A percentile compares a stretch with the other conserved stretches of the same genome.
phyloP scores from a whole-genome alignment of 2,329 filamentous ascomycete species.

The Fusarium abutilonis region DNA sequence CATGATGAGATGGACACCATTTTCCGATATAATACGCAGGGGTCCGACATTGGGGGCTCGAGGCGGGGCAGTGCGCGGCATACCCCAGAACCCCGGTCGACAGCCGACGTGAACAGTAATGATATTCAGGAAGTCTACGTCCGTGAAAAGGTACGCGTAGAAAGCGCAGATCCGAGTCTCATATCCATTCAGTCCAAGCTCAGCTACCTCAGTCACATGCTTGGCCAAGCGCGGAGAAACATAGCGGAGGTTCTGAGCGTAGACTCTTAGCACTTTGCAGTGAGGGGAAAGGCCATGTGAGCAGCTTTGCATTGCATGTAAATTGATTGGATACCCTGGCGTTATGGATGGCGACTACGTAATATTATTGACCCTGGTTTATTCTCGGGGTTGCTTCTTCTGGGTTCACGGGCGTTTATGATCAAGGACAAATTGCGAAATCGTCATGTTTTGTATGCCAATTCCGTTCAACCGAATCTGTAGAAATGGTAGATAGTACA shows the following conservation, averaged over 20 bases:
- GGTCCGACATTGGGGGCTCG: constrained; percentile 44
- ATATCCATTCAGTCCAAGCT: constrained; percentile 87
- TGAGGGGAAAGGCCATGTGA: constrained; percentile 31
- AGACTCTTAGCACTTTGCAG: constrained; percentile 44
- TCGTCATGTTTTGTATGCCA: constrained; percentile 5
- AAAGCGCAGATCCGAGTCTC: constrained; percentile 87
- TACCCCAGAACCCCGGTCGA: constrained; percentile 38
- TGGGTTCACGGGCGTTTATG: neutral
- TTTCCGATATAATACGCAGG: constrained; percentile 68
- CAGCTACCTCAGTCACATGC: constrained; percentile 76
- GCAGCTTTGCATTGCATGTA: constrained; percentile 31
- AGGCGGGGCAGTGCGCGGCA: constrained; percentile 41
- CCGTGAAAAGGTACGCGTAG: constrained; percentile 87
- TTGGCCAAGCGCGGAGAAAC: constrained; percentile 75
- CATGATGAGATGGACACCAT: constrained; percentile 84
- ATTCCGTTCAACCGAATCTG: constrained; percentile 30
- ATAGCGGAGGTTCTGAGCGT: constrained; percentile 81
- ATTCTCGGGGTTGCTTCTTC: neutral
- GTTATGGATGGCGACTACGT: constrained; percentile 28
- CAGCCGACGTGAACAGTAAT: constrained; percentile 30
- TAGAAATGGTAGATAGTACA: constrained; percentile 40
- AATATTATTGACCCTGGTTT: constrained; percentile 4
- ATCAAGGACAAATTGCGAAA: constrained; percentile 4
- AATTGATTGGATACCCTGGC: constrained; percentile 45
- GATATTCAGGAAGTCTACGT: constrained; percentile 75